A percentile compares a stretch with the other conserved stretches of the same genome.
phyloP scores from a whole-genome alignment of 306 rosid genomes.

The Vachellia collinsii region DNA sequence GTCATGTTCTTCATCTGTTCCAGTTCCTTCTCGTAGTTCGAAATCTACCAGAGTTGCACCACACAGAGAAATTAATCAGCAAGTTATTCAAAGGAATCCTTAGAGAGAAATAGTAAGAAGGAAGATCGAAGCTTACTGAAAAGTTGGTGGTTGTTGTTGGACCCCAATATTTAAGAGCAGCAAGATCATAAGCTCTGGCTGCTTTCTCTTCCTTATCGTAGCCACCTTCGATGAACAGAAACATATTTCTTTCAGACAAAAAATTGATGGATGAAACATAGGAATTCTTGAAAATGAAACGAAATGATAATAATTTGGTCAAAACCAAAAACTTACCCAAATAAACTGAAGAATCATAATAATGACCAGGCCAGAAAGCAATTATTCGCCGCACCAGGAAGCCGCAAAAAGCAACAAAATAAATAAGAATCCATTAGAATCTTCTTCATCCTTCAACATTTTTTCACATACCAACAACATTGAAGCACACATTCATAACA shows the following conservation, averaged over 20 bases:
- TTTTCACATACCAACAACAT: neutral
- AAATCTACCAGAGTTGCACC: neutral
- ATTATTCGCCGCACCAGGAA: neutral
- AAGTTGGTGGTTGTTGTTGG: slow-evolving; percentile 74
- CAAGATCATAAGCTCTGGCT: slow-evolving; percentile 75
- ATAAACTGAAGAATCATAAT: slow-evolving; percentile 53
- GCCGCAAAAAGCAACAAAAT: neutral
- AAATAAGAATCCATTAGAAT: neutral
- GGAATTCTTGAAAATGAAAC: neutral
- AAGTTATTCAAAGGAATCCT: neutral
- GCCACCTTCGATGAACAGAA: slow-evolving; percentile 47
- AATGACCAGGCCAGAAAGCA: neutral
- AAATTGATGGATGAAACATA: neutral
- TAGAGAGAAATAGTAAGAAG: neutral
- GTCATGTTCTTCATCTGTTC: slow-evolving; percentile 84
- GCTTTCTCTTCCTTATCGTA: slow-evolving; percentile 82
- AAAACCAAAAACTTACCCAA: slow-evolving; percentile 52
- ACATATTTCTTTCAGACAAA: neutral
- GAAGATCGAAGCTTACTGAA: slow-evolving; percentile 45
- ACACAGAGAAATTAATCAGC: neutral
- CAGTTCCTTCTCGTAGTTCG: slow-evolving; percentile 59
- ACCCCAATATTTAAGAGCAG: slow-evolving; percentile 84
- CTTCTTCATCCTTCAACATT: neutral
- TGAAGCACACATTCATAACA: neutral
- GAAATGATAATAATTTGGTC: neutral